A percentile compares a stretch with the other conserved stretches of the same genome.
Evolutionary conservation across 2,329 filamentous ascomycete species (phyloP).

Genomic region (Drechslerella dactyloides): DNA sequence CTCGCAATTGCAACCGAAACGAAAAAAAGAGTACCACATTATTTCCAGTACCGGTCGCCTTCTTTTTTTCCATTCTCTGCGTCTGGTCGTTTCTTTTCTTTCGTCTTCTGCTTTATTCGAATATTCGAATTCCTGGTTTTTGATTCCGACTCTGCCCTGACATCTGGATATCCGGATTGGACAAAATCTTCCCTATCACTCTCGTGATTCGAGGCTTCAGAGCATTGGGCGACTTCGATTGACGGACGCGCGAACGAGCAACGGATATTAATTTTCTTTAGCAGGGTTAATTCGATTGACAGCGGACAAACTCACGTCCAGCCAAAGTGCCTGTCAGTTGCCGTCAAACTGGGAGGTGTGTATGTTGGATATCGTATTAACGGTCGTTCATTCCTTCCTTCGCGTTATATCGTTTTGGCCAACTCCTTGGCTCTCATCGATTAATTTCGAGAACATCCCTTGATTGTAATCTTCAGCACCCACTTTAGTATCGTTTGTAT

Average conservation of each 20-base stretch:
- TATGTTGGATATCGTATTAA: not conserved
- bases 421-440: too few species aligned
- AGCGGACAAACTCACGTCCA: not conserved
- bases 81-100: constrained; percentile 9
- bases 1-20: not conserved
- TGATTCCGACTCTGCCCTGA: constrained; percentile 1
- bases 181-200: not conserved
- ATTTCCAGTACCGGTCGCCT: not conserved
- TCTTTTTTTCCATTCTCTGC: not conserved
- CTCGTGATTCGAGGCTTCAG: not conserved
- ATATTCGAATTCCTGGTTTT: constrained; percentile 1
- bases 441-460: too few species aligned
- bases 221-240: not conserved
- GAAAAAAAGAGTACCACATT: constrained; percentile 3
- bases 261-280: constrained; percentile 1
- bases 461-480: too few species aligned
- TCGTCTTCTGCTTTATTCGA: constrained; percentile 8
- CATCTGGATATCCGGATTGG: not conserved
- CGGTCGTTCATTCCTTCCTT: too few species aligned
- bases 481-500: too few species aligned
- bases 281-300: not conserved
- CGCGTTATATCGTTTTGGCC: too few species aligned
- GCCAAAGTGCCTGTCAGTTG: not conserved
- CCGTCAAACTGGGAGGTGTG: not conserved
- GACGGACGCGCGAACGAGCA: not conserved